A percentile compares a stretch with the other conserved stretches of the same genome.
phyloP scores from a whole-genome alignment of 495 filamentous ascomycete species.

The Penicillium salamii region DNA sequence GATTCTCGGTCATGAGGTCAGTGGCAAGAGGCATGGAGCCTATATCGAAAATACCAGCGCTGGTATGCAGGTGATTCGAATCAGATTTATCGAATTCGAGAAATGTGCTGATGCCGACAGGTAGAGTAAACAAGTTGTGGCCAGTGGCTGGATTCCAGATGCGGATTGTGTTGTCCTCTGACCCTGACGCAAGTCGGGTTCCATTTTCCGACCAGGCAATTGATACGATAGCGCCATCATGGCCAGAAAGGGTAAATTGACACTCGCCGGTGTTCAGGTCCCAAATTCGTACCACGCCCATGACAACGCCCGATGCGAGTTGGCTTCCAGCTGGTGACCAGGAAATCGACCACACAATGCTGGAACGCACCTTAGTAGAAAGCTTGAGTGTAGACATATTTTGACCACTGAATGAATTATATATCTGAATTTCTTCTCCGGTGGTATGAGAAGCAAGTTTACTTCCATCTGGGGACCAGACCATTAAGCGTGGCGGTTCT shows the following conservation, averaged over 20 bases:
- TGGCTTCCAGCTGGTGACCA: conserved; percentile 3
- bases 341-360: background rate
- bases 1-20: no score
- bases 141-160: conserved; percentile 61
- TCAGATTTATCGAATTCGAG: no score
- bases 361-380: background rate
- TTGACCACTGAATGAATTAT: conserved; percentile 18
- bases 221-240: background rate
- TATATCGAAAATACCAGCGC: no score
- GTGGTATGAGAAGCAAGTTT: conserved; percentile 4
- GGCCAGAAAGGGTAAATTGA: conserved; percentile 14
- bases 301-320: conserved; percentile 7
- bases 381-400: conserved; percentile 18
- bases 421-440: conserved; percentile 29
- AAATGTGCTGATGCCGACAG: no score
- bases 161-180: conserved; percentile 11
- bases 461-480: background rate
- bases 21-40: no score
- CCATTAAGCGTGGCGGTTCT: background rate
- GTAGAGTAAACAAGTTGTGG: conserved; percentile 44
- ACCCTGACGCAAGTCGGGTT: conserved; percentile 10
- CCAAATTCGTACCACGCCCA: conserved; percentile 30
- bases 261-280: conserved; percentile 15
- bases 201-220: conserved; percentile 3
- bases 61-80: no score